Conservation (phyloP, 2,329 filamentous ascomycete species). For the Neofusicoccum umdonicola region DNA sequence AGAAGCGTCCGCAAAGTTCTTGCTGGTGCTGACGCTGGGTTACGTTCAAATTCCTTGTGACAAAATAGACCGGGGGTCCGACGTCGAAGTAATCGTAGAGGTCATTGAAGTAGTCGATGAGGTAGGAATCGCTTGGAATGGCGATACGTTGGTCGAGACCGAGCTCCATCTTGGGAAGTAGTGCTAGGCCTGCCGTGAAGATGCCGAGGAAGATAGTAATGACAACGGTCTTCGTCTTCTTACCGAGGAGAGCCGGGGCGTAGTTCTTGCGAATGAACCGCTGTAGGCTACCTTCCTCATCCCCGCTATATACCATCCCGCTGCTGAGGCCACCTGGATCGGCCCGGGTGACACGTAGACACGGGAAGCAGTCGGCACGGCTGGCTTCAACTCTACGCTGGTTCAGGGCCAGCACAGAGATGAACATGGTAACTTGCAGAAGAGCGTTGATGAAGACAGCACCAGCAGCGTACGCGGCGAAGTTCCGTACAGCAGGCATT, state of each 20-base stretch:
- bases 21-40: conserved; percentile 75
- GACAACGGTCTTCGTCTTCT: conserved; percentile 73
- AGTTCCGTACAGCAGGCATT: conserved; percentile 97
- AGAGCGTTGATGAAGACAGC: conserved; percentile 96
- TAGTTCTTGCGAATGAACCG: conserved; percentile 88
- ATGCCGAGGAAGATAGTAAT: conserved; percentile 81
- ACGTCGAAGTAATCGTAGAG: conserved; percentile 88
- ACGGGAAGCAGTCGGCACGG: conserved; percentile 89
- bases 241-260: conserved; percentile 75
- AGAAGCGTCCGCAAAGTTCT: conserved; percentile 86
- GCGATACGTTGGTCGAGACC: conserved; percentile 94
- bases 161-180: conserved; percentile 80
- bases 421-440: conserved; percentile 96
- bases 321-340: conserved; percentile 64
- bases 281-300: conserved; percentile 81
- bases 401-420: conserved; percentile 87
- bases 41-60: conserved; percentile 76
- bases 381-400: conserved; percentile 86
- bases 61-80: conserved; percentile 94
- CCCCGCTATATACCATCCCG: conserved; percentile 67
- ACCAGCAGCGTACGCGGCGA: conserved; percentile 92
- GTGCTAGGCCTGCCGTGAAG: conserved; percentile 78
- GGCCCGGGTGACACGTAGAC: conserved; percentile 74
- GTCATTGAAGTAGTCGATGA: conserved; percentile 96
- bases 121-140: conserved; percentile 87